Evolutionary conservation across 2,329 filamentous ascomycete species (phyloP).

Genomic region (Pseudocercospora macadamiae): DNA sequence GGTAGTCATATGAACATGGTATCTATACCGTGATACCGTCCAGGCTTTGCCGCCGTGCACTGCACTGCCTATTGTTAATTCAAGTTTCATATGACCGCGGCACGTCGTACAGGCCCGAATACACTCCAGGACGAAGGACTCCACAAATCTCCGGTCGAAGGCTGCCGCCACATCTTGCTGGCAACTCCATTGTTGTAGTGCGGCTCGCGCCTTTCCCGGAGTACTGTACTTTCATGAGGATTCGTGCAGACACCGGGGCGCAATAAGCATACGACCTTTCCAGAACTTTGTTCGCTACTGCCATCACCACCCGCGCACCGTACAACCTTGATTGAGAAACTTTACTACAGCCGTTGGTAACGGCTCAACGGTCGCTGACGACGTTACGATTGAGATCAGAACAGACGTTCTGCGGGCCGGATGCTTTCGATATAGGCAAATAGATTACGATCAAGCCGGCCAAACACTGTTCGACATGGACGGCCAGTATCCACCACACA

Average conservation of each 20-base stretch:
- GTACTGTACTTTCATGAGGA: slow-evolving; percentile 23
- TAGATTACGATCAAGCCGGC: slow-evolving; percentile 16
- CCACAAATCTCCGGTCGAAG: slow-evolving; percentile 20
- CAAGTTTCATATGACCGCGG: neutral
- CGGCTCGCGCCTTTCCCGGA: slow-evolving; percentile 32
- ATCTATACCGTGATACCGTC: slow-evolving; percentile 8
- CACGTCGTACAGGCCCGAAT: slow-evolving; percentile 4
- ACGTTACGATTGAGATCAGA: slow-evolving; percentile 16
- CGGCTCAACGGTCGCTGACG: slow-evolving; percentile 20
- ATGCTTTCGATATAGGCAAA: slow-evolving; percentile 23
- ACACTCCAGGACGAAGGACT: slow-evolving; percentile 11
- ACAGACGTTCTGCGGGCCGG: slow-evolving; percentile 22
- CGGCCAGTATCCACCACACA: slow-evolving; percentile 33
- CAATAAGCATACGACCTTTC: slow-evolving; percentile 27
- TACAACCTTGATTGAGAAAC: slow-evolving; percentile 23
- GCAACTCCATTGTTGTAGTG: slow-evolving; percentile 23
- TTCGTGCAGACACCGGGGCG: slow-evolving; percentile 25
- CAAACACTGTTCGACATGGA: slow-evolving; percentile 31
- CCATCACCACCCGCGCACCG: slow-evolving; percentile 24
- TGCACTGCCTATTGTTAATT: slow-evolving; percentile 3
- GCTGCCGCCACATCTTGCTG: slow-evolving; percentile 26
- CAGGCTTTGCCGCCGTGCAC: neutral
- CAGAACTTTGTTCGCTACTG: slow-evolving; percentile 20
- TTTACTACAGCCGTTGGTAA: slow-evolving; percentile 22
- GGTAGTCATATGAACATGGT: slow-evolving; percentile 17